phyloP scores from a whole-genome alignment of 75 land plant genomes.

The Selaginella tamariscina region DNA sequence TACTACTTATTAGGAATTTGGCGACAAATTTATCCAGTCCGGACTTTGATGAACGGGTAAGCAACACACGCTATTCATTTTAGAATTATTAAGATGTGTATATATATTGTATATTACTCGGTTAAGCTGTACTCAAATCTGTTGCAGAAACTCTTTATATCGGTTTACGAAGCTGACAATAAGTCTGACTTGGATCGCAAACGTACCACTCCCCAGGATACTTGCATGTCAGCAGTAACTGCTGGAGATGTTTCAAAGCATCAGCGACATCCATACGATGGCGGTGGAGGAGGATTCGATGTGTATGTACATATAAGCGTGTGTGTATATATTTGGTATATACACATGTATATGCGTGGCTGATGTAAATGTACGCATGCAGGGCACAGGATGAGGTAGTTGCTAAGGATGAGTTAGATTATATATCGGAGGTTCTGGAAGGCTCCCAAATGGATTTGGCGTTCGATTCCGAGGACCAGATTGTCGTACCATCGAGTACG shows the following conservation, averaged over 20 bases:
- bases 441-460: not conserved
- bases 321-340: no score
- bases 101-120: not conserved
- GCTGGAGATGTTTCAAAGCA: not conserved
- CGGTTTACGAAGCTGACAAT: conserved; percentile 15
- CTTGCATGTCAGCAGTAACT: not conserved
- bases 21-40: conserved; percentile 75
- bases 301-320: not conserved
- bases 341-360: no score
- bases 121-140: not conserved
- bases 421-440: not conserved
- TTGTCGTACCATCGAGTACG: not conserved
- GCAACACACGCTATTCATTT: not conserved
- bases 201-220: no score
- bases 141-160: conserved; percentile 21
- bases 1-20: no score
- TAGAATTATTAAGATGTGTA: not conserved
- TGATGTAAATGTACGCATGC: no score
- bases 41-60: conserved; percentile 71
- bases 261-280: not conserved
- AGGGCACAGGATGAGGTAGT: not conserved
- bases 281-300: not conserved
- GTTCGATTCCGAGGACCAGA: not conserved
- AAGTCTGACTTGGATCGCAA: not conserved
- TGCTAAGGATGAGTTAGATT: not conserved